A percentile compares a stretch with the other conserved stretches of the same genome.
Evolutionary conservation across 2,329 filamentous ascomycete genomes (phyloP).

Genomic region (Talaromyces sp.): DNA sequence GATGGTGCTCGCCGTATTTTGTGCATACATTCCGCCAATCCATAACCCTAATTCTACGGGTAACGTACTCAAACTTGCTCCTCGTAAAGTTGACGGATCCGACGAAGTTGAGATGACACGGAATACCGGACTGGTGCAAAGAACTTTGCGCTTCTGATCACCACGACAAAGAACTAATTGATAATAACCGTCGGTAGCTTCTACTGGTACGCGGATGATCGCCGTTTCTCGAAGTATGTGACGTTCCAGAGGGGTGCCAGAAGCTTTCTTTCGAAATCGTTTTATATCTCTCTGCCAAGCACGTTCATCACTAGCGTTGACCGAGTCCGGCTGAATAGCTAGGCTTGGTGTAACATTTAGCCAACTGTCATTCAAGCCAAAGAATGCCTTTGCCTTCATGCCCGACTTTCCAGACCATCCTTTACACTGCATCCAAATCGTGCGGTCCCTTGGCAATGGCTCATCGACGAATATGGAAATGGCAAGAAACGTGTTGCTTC

Average conservation of each 20-base stretch:
- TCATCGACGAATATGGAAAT: constrained; percentile 62
- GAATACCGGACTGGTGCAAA: constrained; percentile 66
- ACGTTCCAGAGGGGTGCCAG: constrained; percentile 43
- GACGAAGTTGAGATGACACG: constrained; percentile 64
- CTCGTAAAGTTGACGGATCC: constrained; percentile 59
- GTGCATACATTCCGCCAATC: constrained; percentile 44
- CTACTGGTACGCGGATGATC: constrained; percentile 61
- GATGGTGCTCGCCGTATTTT: constrained; percentile 28
- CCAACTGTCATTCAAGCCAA: constrained; percentile 60
- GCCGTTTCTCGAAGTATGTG: constrained; percentile 61
- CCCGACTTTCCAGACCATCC: constrained; percentile 67
- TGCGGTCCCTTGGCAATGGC: constrained; percentile 55
- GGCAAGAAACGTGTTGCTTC: constrained; percentile 60
- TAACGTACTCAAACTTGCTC: constrained; percentile 62
- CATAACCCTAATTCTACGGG: constrained; percentile 60
- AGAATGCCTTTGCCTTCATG: constrained; percentile 62
- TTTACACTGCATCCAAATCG: constrained; percentile 65
- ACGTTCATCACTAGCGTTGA: constrained; percentile 58
- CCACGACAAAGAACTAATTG: constrained; percentile 61
- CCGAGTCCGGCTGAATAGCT: constrained; percentile 46
- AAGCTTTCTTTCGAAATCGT: constrained; percentile 58
- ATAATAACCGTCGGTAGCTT: constrained; percentile 65
- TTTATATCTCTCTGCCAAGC: constrained; percentile 65
- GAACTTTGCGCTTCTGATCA: constrained; percentile 50
- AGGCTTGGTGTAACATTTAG: constrained; percentile 63